Evolutionary conservation across 2,329 filamentous ascomycete species (phyloP).

Genomic region (Incumbomyces lentus): DNA sequence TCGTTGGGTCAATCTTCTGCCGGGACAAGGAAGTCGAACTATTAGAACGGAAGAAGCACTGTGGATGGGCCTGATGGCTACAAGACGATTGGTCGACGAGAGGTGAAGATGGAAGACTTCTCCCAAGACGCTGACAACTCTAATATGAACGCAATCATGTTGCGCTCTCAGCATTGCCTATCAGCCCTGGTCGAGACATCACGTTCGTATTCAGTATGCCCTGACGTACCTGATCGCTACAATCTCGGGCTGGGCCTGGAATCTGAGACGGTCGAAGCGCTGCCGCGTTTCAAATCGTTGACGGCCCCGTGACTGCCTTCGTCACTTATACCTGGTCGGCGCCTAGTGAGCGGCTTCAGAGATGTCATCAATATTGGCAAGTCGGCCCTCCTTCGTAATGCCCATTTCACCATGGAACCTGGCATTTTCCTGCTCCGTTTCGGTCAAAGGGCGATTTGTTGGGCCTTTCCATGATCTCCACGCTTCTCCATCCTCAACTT

Average conservation of each 20-base stretch:
- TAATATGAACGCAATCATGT: too few species aligned
- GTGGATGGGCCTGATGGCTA: conserved; percentile 61
- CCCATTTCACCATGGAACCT: conserved; percentile 1
- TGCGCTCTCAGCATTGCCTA: too few species aligned
- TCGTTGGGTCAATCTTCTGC: conserved; percentile 71
- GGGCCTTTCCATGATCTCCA: not conserved
- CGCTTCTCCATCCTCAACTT: not conserved
- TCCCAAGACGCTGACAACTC: too few species aligned
- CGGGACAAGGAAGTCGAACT: conserved; percentile 68
- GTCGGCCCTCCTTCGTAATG: not conserved
- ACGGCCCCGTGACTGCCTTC: too few species aligned
- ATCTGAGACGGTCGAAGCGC: too few species aligned
- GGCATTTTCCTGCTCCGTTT: not conserved
- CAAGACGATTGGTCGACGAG: conserved; percentile 46
- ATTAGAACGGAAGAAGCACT: conserved; percentile 78
- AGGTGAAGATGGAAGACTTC: not conserved
- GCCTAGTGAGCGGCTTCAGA: not conserved
- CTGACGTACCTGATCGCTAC: too few species aligned
- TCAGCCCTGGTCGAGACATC: too few species aligned
- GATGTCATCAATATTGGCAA: not conserved
- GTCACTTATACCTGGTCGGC: too few species aligned
- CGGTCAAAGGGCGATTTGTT: not conserved
- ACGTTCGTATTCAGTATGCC: too few species aligned
- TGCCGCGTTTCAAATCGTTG: too few species aligned
- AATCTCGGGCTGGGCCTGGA: too few species aligned